Evolutionary conservation across 805 yeast species (phyloP), one percentile per base, ranked within the genome.

Genomic region (Starmerella apis): DNA sequence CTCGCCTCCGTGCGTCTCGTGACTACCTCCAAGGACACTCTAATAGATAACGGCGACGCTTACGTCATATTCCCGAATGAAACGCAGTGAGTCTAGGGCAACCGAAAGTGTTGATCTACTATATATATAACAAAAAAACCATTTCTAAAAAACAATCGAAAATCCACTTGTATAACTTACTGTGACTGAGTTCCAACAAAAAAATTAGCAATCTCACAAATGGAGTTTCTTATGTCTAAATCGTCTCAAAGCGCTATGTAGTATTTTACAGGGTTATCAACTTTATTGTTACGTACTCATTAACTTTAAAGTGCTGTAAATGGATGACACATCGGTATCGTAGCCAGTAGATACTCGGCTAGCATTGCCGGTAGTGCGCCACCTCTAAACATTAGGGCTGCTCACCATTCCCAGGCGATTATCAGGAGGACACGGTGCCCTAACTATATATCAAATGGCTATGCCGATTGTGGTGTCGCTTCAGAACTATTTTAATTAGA

Each of bases 1-100:
- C 41, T 37, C 41, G 41, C 27, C 41, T 23, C 27, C 27, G 25
- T 10, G 27, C 41, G 28, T 20, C 41, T n/a, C 41, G 41, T 23
- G 27, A 11, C 22, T 10, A 5, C 8, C 3, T n/a, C 25, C 41
- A 18, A 11, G 41, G 41, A 11, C 27, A 37, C 27, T 37, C 41
- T 22, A 9, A 11, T 37, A 20, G 41, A 37, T 37, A 37, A 37
- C 41, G n/a, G 6, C 30, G 30, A 10, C 2, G 27, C 41, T 37
- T 37, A 37, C 14, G 41, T 37, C 25, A 37, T 14, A 18, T 25
- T 5, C 41, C 41, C 41, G 41, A 23, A 27, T 37, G 41, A 19
- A 23, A 23, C 41, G 41, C 41, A 25, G 41, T 22, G 25, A 25
- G 8, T 16, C 6, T 22, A 19, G 22, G 37, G 37, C 35, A 18